Evolutionary conservation across 352 stramenopile genomes (phyloP).

Genomic region (Globisporangium uncinulatum): DNA sequence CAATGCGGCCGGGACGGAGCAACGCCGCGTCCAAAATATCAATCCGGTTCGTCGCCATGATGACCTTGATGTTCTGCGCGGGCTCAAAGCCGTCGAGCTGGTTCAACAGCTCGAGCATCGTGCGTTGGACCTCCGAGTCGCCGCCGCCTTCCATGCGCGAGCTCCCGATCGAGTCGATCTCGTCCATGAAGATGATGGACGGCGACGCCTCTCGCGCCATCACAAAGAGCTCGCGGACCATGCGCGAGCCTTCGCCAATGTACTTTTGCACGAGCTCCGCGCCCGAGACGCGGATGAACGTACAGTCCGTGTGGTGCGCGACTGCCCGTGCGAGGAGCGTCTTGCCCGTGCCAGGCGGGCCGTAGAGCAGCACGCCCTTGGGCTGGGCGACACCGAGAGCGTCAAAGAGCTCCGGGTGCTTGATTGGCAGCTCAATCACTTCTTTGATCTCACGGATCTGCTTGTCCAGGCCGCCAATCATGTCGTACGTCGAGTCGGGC

Average conservation of each 20-base stretch:
- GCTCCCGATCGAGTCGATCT: conserved; percentile 99
- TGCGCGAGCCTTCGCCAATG: conserved; percentile 98
- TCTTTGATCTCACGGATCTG: conserved; percentile 99
- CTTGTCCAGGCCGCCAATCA: conserved; percentile 99
- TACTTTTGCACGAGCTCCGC: conserved; percentile 99
- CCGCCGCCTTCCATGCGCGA: conserved; percentile 91
- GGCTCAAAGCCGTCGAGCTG: conserved; percentile 97
- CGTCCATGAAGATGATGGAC: conserved; percentile 99
- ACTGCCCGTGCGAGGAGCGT: conserved; percentile 97
- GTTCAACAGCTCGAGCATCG: conserved; percentile 99
- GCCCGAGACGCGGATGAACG: conserved; percentile 99
- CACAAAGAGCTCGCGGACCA: conserved; percentile 99
- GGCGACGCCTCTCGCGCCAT: conserved; percentile 97
- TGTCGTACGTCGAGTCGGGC: conserved; percentile 99
- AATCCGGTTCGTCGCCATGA: conserved; percentile 99
- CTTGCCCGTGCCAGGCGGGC: conserved; percentile 97
- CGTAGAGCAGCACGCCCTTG: conserved; percentile 95
- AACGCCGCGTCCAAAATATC: conserved; percentile 98
- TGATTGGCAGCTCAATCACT: conserved; percentile 99
- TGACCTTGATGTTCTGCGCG: conserved; percentile 98
- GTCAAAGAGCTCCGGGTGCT: conserved; percentile 99
- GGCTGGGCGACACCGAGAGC: conserved; percentile 97
- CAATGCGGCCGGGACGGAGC: conserved; percentile 96
- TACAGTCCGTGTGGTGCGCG: conserved; percentile 99
- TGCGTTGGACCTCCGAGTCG: conserved; percentile 99